These are phyloP conservation scores for Fagus sylvatica DNA, from an alignment of 306 rosid genomes.

Conservation along the genomic window DNA sequence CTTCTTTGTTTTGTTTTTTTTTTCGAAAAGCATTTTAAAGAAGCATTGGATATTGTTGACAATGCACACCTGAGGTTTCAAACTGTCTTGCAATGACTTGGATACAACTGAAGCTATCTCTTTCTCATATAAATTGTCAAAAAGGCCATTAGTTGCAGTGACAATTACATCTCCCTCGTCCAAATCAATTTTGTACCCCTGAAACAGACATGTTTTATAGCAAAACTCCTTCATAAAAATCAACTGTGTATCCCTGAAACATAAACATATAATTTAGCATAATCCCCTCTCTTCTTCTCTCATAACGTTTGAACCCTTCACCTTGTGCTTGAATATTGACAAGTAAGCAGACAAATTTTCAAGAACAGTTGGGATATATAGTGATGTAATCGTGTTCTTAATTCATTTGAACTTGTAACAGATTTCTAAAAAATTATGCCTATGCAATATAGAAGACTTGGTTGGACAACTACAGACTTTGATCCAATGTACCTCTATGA, in stretches of 20 bases:
- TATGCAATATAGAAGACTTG: neutral
- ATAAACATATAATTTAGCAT: neutral
- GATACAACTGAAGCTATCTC: slow-evolving; percentile 57
- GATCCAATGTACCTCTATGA: slow-evolving; percentile 49
- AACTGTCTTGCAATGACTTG: slow-evolving; percentile 43
- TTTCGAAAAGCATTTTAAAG: slow-evolving; percentile 11
- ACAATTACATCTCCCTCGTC: slow-evolving; percentile 68
- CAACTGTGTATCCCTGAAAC: slow-evolving; percentile 23
- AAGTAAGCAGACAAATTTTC: neutral
- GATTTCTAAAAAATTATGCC: neutral
- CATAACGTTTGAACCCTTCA: neutral
- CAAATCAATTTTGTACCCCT: slow-evolving; percentile 52
- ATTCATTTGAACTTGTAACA: neutral
- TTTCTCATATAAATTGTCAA: slow-evolving; percentile 77
- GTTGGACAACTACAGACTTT: neutral
- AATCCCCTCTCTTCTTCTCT: neutral
- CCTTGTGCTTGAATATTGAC: neutral
- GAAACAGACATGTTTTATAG: slow-evolving; percentile 24
- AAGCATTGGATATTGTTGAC: neutral
- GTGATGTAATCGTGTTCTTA: neutral
- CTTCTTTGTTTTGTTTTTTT: neutral
- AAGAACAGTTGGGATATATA: neutral
- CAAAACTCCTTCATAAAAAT: neutral
- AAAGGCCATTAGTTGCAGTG: slow-evolving; percentile 75
- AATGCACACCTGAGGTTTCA: slow-evolving; percentile 58